Percentiles rank a stretch among this genome's conserved stretches.
Conservation (phyloP, 2,329 filamentous ascomycete species). For the Chaetoscypha palmicola region DNA sequence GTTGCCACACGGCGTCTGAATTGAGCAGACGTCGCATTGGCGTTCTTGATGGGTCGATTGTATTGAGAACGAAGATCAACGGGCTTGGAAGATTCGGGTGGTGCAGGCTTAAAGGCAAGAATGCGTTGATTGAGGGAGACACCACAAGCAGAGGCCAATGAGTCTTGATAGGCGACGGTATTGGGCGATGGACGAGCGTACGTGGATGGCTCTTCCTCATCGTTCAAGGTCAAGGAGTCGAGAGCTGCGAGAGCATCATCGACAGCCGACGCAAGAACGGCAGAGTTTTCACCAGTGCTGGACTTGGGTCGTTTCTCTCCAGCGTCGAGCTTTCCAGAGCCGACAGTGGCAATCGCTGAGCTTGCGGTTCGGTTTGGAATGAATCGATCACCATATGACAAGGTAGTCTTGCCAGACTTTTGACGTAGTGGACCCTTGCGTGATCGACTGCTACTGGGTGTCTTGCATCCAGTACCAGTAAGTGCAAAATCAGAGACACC, state of each 20-base stretch:
- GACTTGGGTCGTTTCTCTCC: conserved; percentile 67
- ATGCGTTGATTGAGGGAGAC: conserved; percentile 92
- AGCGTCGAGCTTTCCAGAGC: conserved; percentile 73
- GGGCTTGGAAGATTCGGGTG: conserved; percentile 97
- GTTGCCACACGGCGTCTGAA: conserved; percentile 89
- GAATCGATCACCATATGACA: conserved; percentile 83
- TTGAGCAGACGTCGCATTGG: conserved; percentile 68
- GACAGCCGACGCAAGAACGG: conserved; percentile 61
- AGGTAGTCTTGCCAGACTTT: conserved; percentile 64
- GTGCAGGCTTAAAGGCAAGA: conserved; percentile 93
- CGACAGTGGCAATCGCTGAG: conserved; percentile 76
- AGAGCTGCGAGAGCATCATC: conserved; percentile 76
- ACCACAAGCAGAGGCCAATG: conserved; percentile 82
- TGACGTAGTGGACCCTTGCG: conserved; percentile 46
- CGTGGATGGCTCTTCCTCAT: conserved; percentile 59
- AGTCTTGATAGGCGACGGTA: conserved; percentile 85
- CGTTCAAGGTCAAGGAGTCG: conserved; percentile 67
- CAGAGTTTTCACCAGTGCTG: conserved; percentile 62
- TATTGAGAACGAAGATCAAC: conserved; percentile 97
- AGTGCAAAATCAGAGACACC: conserved; percentile 90
- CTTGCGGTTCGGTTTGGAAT: conserved; percentile 90
- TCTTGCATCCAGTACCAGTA: conserved; percentile 71
- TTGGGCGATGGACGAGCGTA: conserved; percentile 79
- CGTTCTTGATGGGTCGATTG: conserved; percentile 86
- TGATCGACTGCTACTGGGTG: conserved; percentile 49